Evolutionary conservation across 805 yeast species (phyloP), one percentile per base, ranked within the genome.

Genomic region (Clavispora phyllophila): DNA sequence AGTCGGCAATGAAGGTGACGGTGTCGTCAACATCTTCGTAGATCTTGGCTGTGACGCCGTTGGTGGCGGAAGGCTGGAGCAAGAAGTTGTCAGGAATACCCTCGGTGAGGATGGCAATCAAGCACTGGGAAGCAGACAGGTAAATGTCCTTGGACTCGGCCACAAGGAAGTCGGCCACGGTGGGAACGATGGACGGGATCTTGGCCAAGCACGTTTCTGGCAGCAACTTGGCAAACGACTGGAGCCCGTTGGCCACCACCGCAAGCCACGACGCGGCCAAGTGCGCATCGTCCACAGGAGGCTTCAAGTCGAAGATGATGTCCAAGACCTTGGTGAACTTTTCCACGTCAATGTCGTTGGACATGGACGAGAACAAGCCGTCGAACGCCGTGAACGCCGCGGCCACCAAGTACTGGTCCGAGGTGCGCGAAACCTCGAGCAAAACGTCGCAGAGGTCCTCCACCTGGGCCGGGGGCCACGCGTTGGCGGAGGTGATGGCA

Each of bases 201-300:
- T 76, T 78, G 24, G 63, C 51, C 26, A 89, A 58, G 41, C 86
- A 80, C 32, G 70, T 64, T 14, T 54, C 54, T 1, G 70, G 66
- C 40, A 65, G 58, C 46, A 68, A 58, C 23, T 43, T 40, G 22
- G 70, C 57, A 51, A 59, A 70, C 39, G 66, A 56, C 54, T 65
- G 71, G 46, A 67, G 76, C 37, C 91, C 95, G 56, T 88, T 89
- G 8, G 96, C 93, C 36, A 91, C 77, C 17, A 90, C 95, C 1
- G 97, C 96, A 33, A 89, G 75, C 99, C 99, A 93, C 10, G 96
- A 78, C 12, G 95, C 96, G 2, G 91, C 88, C 51, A 93, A 73
- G 60, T 88, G 90, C 24, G 83, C 73, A 58, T 93, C 98, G 53
- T 82, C 84, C 18, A 77, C 60, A 1, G 96, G 74, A 4, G 99